These are phyloP conservation scores for Phaeosphaeria sp. DNA, from an alignment of 2,329 filamentous ascomycete genomes.

Conservation along the genomic window DNA sequence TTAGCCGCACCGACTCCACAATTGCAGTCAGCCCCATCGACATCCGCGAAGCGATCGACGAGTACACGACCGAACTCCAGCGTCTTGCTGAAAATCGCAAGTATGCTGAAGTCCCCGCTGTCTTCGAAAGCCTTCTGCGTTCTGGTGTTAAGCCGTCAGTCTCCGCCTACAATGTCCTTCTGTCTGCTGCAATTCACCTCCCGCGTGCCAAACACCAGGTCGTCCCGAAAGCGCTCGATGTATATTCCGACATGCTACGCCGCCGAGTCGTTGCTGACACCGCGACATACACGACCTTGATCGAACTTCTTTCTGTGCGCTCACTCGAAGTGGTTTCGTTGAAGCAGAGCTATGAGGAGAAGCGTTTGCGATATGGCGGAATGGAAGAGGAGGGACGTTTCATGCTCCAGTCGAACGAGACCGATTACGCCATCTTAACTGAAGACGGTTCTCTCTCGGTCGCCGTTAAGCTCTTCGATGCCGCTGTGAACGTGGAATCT, in stretches of 20 bases:
- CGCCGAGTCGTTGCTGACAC: conserved; percentile 82
- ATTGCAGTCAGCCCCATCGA: conserved; percentile 67
- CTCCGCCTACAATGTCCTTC: conserved; percentile 88
- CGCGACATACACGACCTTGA: conserved; percentile 85
- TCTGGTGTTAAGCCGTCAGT: conserved; percentile 82
- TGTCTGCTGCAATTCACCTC: conserved; percentile 83
- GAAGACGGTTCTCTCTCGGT: conserved; percentile 88
- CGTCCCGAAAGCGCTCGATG: conserved; percentile 88
- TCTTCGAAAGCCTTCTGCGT: conserved; percentile 89
- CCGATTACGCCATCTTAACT: conserved; percentile 82
- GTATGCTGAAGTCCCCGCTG: conserved; percentile 85
- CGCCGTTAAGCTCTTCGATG: conserved; percentile 84
- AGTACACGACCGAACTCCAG: conserved; percentile 79
- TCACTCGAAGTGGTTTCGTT: conserved; percentile 78
- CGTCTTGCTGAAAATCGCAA: conserved; percentile 74
- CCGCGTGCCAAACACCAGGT: conserved; percentile 81
- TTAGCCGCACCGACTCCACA: conserved; percentile 50
- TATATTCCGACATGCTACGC: conserved; percentile 95
- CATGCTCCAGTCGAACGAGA: conserved; percentile 85
- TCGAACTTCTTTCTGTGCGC: conserved; percentile 79
- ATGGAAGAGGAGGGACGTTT: conserved; percentile 85
- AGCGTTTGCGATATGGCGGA: conserved; percentile 82
- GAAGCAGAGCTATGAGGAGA: conserved; percentile 78
- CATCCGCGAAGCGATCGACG: conserved; percentile 58
- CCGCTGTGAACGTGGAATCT: conserved; percentile 68